Evolutionary conservation across 306 rosid species (phyloP).

Genomic region (Fagus sylvatica): DNA sequence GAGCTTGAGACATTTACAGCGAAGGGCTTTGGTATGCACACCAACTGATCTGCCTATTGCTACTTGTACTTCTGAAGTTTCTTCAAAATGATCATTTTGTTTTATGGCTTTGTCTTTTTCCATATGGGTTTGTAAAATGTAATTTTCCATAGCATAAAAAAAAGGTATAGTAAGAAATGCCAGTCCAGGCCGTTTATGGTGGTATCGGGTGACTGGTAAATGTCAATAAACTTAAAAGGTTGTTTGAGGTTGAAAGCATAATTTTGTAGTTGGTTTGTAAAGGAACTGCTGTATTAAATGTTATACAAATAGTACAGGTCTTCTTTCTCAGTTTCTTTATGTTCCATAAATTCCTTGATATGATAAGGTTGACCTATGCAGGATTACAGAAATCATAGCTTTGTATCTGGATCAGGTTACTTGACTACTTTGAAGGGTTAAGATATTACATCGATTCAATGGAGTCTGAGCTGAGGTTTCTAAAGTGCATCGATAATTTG

Average conservation of each 20-base stretch:
- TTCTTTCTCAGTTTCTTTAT: conserved; percentile 13
- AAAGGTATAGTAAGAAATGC: conserved; percentile 46
- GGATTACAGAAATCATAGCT: neutral
- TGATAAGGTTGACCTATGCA: neutral
- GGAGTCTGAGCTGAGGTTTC: no score
- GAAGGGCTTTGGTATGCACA: conserved; percentile 89
- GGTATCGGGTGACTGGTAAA: conserved; percentile 85
- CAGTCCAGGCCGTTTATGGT: conserved; percentile 85
- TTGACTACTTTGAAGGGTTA: no score
- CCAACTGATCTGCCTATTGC: conserved; percentile 76
- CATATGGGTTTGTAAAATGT: conserved; percentile 46
- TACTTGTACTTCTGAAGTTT: conserved; percentile 71
- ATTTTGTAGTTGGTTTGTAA: conserved; percentile 55
- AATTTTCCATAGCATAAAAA: conserved; percentile 28
- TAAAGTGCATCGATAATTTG: no score
- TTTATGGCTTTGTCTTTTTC: conserved; percentile 16
- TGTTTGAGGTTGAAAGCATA: conserved; percentile 32
- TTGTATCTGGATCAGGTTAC: no score
- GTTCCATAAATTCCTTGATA: neutral
- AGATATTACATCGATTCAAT: no score
- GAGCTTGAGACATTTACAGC: conserved; percentile 90
- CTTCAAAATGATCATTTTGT: conserved; percentile 59
- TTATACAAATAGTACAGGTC: conserved; percentile 29
- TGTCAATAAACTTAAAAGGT: conserved; percentile 56
- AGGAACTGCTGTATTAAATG: conserved; percentile 45